Evolutionary conservation across 768 basidiomycete genomes (phyloP).

Genomic region (Lepiota venenata): DNA sequence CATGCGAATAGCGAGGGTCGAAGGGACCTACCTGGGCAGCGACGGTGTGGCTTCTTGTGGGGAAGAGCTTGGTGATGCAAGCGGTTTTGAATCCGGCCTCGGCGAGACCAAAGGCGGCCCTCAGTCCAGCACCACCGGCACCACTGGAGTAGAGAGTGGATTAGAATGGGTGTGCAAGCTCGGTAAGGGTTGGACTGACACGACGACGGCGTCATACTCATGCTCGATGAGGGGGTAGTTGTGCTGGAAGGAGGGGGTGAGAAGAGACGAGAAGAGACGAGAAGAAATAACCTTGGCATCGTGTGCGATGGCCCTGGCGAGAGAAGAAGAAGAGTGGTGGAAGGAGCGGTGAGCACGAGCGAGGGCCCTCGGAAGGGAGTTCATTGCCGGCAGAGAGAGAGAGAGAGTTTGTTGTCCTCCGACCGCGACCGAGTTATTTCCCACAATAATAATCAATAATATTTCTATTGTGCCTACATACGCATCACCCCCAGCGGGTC

Average conservation of each 20-base stretch:
- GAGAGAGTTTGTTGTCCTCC: conserved; percentile 20
- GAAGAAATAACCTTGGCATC: conserved; percentile 64
- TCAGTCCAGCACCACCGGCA: conserved; percentile 96
- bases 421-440: conserved; percentile 24
- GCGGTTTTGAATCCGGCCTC: conserved; percentile 99
- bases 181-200: too few species aligned
- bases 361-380: conserved; percentile 48
- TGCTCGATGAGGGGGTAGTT: conserved; percentile 98
- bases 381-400: conserved; percentile 28
- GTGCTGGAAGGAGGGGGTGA: conserved; percentile 40
- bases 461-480: conserved; percentile 14
- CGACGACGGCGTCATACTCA: conserved; percentile 97
- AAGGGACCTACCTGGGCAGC: conserved; percentile 90
- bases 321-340: conserved; percentile 60
- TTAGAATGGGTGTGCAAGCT: conserved; percentile 2
- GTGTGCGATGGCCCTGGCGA: conserved; percentile 66
- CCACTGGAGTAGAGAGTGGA: conserved; percentile 49
- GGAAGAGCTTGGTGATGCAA: conserved; percentile 98
- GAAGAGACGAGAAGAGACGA: conserved; percentile 10
- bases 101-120: conserved; percentile 97
- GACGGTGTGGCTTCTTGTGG: conserved; percentile 97
- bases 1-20: background rate
- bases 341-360: conserved; percentile 55
- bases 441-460: conserved; percentile 10
- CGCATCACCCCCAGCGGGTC: conserved; percentile 42